Evolutionary conservation across 352 stramenopile species (phyloP).

Genomic region (Hyaloperonospora brassicae): DNA sequence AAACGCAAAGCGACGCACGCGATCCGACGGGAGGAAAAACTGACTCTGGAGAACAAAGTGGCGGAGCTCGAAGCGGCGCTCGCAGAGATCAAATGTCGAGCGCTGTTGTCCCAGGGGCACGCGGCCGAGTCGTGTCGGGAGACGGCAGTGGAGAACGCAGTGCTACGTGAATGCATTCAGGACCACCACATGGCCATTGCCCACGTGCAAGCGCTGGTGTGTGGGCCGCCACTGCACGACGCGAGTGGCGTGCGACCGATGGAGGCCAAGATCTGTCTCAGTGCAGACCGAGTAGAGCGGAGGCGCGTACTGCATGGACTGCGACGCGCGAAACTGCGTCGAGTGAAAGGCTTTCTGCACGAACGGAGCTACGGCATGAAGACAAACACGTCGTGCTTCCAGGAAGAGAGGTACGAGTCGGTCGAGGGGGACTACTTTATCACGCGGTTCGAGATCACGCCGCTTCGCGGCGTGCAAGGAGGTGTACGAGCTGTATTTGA

Average conservation of each 20-base stretch:
- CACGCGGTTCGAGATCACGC: conserved; percentile 44
- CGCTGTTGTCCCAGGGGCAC: conserved; percentile 17
- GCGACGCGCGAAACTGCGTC: conserved; percentile 24
- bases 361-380: conserved; percentile 24
- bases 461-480: conserved; percentile 29
- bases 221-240: conserved; percentile 20
- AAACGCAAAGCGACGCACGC: conserved; percentile 39
- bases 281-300: conserved; percentile 20
- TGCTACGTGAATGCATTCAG: conserved; percentile 10
- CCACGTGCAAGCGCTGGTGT: conserved; percentile 26
- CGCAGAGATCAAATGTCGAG: conserved; percentile 29
- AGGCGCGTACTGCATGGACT: conserved; percentile 22
- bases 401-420: conserved; percentile 44
- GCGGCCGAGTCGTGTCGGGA: conserved; percentile 13
- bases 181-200: conserved; percentile 27
- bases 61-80: conserved; percentile 27
- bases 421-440: conserved; percentile 40
- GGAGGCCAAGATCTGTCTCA: conserved; percentile 29
- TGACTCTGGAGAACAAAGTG: conserved; percentile 23
- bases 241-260: conserved; percentile 24
- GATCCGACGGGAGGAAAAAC: conserved; percentile 39
- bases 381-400: conserved; percentile 21
- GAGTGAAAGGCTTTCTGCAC: conserved; percentile 26
- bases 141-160: conserved; percentile 2
- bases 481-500: conserved; percentile 43